Base-by-base conservation (phyloP, 2,329 filamentous ascomycete species). In the Epichloe sp. region DNA sequence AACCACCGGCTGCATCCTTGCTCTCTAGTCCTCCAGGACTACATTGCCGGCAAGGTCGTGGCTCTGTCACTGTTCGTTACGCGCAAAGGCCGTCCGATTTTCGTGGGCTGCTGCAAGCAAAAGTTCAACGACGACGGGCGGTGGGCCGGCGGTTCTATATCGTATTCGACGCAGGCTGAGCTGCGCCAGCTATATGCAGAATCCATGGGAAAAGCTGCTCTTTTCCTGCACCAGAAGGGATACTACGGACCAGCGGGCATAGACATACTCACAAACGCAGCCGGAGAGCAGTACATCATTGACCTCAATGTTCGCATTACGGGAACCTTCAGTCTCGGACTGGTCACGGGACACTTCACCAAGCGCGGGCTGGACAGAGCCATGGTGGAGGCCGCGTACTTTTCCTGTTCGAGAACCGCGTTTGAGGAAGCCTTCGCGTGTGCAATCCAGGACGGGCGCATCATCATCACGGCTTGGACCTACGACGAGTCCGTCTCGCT, bases 221-320 rank as follows among this genome's bases (percentile, higher is more conserved):
- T 11, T 11, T 31, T 31, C 31, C 31, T 31, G 48, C 52, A 53
- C 17, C 37, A 43, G 17, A 37, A 44, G 14, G 48, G 48, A 23
- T 53, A 50, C 44, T 51, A 44, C 44, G 52, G 52, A 3, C 48
- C 52, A 3, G 44, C 41, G 21, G 52, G 52, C 7, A 47, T 50
- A 17, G 52, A 53, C 41, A 44, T 53, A 19, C 21, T 53, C 17
- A 51, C 48, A 7, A 37, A 19, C 36, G 17, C 21, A 19, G n/a
- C 26, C 3, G 41, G 45, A 15, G 41, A 50, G 44, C 48, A 50
- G 40, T 42, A 48, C 40, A 48, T 53, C 8, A 48, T 53, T 5
- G 52, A 53, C 23, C 48, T 53, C 15, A 53, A 53, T 36, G 31
- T 41, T 10, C 52, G 52, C 21, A 48, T 48, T 17, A 47, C 52